phyloP scores from a whole-genome alignment of 2,329 filamentous ascomycete genomes.

The Beauveria caledonica region DNA sequence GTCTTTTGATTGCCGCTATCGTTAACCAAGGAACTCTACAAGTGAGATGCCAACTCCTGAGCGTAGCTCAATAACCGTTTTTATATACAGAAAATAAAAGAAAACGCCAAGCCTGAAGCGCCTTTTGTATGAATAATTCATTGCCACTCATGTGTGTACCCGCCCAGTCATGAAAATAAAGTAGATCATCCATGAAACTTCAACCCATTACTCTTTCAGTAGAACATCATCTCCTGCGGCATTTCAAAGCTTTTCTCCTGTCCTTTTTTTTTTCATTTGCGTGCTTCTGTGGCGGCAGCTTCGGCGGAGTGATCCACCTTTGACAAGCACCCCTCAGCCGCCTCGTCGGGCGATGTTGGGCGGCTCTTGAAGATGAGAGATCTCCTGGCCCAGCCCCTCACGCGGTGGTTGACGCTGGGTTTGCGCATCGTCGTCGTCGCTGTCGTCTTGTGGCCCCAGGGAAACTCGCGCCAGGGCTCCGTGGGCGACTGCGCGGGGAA shows the following conservation, averaged over 20 bases:
- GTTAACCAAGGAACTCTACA: background rate
- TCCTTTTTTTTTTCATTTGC: background rate
- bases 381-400: constrained; percentile 26
- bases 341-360: constrained; percentile 14
- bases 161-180: constrained; percentile 1
- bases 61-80: constrained; percentile 1
- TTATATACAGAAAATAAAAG: constrained; percentile 7
- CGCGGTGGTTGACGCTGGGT: constrained; percentile 24
- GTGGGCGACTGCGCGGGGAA: constrained; percentile 11
- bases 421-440: constrained; percentile 19
- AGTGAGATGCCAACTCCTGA: background rate
- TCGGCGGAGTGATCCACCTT: constrained; percentile 6
- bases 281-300: background rate
- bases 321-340: constrained; percentile 12
- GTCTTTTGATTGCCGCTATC: constrained; percentile 47
- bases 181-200: background rate
- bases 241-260: no score
- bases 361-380: constrained; percentile 22
- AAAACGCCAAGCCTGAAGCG: constrained; percentile 4
- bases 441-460: constrained; percentile 19
- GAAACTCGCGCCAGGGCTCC: constrained; percentile 19
- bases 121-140: background rate
- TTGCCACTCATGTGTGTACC: background rate
- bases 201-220: constrained; percentile 1
- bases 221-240: background rate